A percentile compares a stretch with the other conserved stretches of the same genome.
Evolutionary conservation across 1,284 basidiomycete species (phyloP).

Genomic region (Irpex rosettiformis): DNA sequence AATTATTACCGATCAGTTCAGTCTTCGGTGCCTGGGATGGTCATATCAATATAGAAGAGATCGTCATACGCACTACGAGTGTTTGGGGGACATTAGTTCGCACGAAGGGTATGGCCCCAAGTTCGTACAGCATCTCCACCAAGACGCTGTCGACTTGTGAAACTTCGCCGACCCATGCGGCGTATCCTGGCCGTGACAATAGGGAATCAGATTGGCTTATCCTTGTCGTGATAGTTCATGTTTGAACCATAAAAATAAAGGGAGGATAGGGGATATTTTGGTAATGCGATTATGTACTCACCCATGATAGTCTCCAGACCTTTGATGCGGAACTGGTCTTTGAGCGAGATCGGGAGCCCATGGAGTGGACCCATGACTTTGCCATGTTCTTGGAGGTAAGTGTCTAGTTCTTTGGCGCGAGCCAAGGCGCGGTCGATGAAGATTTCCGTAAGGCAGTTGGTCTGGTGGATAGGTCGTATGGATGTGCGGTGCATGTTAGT

Average conservation of each 20-base stretch:
- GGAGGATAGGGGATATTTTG: neutral
- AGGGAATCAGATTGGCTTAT: neutral
- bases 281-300: slow-evolving; percentile 15
- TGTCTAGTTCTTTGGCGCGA: slow-evolving; percentile 50
- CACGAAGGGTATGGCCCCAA: slow-evolving; percentile 68
- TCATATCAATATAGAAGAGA: no score
- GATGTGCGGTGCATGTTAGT: slow-evolving; percentile 25
- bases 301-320: slow-evolving; percentile 52
- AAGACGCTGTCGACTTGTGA: slow-evolving; percentile 52
- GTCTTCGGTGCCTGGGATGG: neutral
- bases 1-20: neutral
- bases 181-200: slow-evolving; percentile 47
- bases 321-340: slow-evolving; percentile 55
- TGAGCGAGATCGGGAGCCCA: slow-evolving; percentile 60
- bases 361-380: slow-evolving; percentile 55
- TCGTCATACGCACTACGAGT: slow-evolving; percentile 30
- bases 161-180: slow-evolving; percentile 57
- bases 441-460: slow-evolving; percentile 52
- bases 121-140: slow-evolving; percentile 55
- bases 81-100: slow-evolving; percentile 61
- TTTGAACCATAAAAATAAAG: no score
- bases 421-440: slow-evolving; percentile 50
- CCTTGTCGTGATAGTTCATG: no score
- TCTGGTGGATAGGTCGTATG: slow-evolving; percentile 32
- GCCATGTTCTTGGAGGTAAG: slow-evolving; percentile 39